Conservation (phyloP, 179 eudicot species). For the Actinidia arguta region DNA sequence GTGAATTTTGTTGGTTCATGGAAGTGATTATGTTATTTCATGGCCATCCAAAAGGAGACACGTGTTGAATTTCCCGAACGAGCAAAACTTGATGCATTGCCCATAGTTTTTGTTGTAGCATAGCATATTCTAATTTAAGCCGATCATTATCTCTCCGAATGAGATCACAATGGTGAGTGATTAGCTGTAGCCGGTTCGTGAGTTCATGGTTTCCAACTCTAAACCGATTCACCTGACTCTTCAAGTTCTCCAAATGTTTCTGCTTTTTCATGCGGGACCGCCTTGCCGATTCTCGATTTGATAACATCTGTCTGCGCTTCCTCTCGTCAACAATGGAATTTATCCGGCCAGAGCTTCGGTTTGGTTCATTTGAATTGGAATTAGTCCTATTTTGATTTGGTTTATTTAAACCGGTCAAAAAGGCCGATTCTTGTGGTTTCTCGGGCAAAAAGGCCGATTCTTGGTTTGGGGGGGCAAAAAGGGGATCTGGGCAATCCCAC, state of each 20-base stretch:
- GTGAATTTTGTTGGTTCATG: constrained; percentile 19
- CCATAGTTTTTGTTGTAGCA: constrained; percentile 61
- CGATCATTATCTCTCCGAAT: constrained; percentile 54
- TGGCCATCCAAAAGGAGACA: constrained; percentile 35
- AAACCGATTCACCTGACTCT: constrained; percentile 54
- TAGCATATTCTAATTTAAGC: constrained; percentile 49
- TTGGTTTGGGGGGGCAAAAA: not conserved
- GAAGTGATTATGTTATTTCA: constrained; percentile 28
- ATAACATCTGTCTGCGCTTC: constrained; percentile 71
- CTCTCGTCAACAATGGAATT: constrained; percentile 47
- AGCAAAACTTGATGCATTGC: constrained; percentile 48
- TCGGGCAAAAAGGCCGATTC: not conserved
- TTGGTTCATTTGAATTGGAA: constrained; percentile 29
- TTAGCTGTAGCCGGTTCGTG: constrained; percentile 51
- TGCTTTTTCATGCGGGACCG: constrained; percentile 85
- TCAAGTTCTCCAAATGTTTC: constrained; percentile 70
- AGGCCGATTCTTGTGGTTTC: constrained; percentile 6
- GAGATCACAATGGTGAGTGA: constrained; percentile 41
- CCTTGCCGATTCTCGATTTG: constrained; percentile 87
- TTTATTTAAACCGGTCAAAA: constrained; percentile 9
- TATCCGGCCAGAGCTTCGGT: constrained; percentile 15
- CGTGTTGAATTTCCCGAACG: constrained; percentile 44
- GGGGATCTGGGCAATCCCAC: constrained; percentile 52
- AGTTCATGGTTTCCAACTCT: constrained; percentile 58
- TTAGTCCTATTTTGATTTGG: constrained; percentile 19